These are phyloP conservation scores for Eucalyptus cloeziana DNA, from an alignment of 345 rosid species.

Conservation along the genomic window DNA sequence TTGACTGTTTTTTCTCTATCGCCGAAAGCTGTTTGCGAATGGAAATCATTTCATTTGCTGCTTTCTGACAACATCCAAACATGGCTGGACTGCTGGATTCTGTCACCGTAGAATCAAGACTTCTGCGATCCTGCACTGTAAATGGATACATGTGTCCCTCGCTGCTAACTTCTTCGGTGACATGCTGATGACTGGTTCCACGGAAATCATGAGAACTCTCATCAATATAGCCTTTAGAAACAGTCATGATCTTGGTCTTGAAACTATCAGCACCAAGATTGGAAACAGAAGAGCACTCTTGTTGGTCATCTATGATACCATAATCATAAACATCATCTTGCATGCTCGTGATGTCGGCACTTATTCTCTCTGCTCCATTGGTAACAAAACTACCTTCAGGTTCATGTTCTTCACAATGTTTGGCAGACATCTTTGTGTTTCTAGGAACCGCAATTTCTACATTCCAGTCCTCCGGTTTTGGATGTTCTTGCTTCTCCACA, in stretches of 20 bases:
- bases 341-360: conserved; percentile 19
- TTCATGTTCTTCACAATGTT: conserved; percentile 54
- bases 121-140: conserved; percentile 40
- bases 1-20: conserved; percentile 67
- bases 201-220: conserved; percentile 20
- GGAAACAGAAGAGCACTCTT: conserved; percentile 45
- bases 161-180: conserved; percentile 26
- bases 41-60: conserved; percentile 52
- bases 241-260: conserved; percentile 35
- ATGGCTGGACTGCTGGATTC: conserved; percentile 37
- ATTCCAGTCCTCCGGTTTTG: conserved; percentile 62
- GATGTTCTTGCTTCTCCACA: conserved; percentile 16
- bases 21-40: conserved; percentile 69
- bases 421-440: conserved; percentile 17
- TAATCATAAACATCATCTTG: conserved; percentile 43
- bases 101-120: conserved; percentile 69
- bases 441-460: conserved; percentile 68
- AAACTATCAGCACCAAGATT: conserved; percentile 25
- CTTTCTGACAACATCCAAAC: conserved; percentile 48
- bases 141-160: conserved; percentile 32
- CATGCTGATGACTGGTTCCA: conserved; percentile 27
- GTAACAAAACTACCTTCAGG: conserved; percentile 72
- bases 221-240: conserved; percentile 30
- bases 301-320: conserved; percentile 48
- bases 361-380: conserved; percentile 37